phyloP scores from a whole-genome alignment of 2,329 filamentous ascomycete genomes.

The Cladophialophora bantiana region DNA sequence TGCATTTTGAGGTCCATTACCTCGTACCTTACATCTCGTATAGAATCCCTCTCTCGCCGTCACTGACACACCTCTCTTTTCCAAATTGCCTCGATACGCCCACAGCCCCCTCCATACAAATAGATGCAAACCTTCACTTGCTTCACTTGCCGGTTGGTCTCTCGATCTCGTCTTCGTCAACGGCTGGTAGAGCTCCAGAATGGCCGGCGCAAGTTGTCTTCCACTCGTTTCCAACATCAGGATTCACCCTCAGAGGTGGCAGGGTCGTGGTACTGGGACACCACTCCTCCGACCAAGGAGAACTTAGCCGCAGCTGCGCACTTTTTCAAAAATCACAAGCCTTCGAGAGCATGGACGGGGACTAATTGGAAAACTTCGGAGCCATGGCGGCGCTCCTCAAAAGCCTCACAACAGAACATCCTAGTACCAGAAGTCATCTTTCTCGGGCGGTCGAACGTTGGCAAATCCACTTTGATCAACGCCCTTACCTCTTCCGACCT shows the following conservation, averaged over 20 bases:
- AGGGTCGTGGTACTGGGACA: conserved; percentile 56
- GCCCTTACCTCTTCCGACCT: conserved; percentile 58
- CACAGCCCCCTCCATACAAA: background rate
- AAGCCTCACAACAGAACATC: conserved; percentile 52
- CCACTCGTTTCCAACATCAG: background rate
- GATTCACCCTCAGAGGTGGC: background rate
- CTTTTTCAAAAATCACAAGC: conserved; percentile 58
- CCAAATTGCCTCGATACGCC: background rate
- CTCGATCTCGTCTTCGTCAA: conserved; percentile 29
- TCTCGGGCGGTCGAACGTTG: conserved; percentile 73
- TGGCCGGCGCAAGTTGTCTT: conserved; percentile 29
- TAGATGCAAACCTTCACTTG: conserved; percentile 30
- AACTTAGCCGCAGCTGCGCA: conserved; percentile 52
- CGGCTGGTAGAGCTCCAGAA: conserved; percentile 31
- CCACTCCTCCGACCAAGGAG: conserved; percentile 50
- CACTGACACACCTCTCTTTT: background rate
- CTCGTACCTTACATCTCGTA: background rate
- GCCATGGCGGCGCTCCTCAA: conserved; percentile 30
- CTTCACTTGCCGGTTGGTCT: conserved; percentile 27
- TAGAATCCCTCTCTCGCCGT: background rate
- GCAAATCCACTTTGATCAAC: conserved; percentile 72
- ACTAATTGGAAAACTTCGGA: conserved; percentile 60
- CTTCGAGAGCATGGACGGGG: conserved; percentile 65
- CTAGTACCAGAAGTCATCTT: conserved; percentile 67
- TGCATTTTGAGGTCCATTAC: background rate